Base-by-base conservation (phyloP, 148 eudicot genomes). In the Cornus florida region DNA sequence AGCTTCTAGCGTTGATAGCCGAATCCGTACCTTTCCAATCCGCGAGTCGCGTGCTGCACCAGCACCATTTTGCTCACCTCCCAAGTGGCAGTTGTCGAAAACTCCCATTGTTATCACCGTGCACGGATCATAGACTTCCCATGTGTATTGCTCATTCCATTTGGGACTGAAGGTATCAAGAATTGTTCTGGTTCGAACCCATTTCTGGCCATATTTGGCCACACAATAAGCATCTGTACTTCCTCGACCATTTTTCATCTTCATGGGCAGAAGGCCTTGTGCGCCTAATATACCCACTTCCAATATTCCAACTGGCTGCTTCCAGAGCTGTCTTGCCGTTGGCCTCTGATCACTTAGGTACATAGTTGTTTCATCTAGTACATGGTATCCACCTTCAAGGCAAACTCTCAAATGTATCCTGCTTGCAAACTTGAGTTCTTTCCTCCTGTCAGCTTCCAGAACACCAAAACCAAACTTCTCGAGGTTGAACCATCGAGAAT, bases 301-400 rank as follows among this genome's bases (percentile, higher is more conserved):
- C 22, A 84, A 65, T 38, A 84, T 74, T 10, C 89, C 85, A 19
- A 82, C 80, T 0, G 89, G 83, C 24, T 81, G 86, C 79, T 86
- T 82, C 87, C 87, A 86, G 7, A 86, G 87, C 76, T 86, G 87
- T 68, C 74, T 78, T 23, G 83, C 82, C 0, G 85, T 84, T 24
- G 89, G 87, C 39, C 87, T 65, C 62, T 81, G 80, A 80, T 86
- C 89, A 68, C 87, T 84, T 50, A 82, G 82, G 78, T 86, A 86
- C 86, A 86, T 39, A 9, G 86, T 79, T 31, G 85, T 82, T 33
- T 84, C 86, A 71, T 86, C 89, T 0, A 83, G 81, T 16, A 86
- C 89, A 77, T 86, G 86, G 69, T 86, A 86, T 64, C 85, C 85
- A 33, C 89, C 89, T 81, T 86, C 89, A 10, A 86, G 84, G 28